These are phyloP conservation scores for Cutaneotrichosporon dermatis DNA, from an alignment of 1,284 basidiomycete species.

Conservation along the genomic window DNA sequence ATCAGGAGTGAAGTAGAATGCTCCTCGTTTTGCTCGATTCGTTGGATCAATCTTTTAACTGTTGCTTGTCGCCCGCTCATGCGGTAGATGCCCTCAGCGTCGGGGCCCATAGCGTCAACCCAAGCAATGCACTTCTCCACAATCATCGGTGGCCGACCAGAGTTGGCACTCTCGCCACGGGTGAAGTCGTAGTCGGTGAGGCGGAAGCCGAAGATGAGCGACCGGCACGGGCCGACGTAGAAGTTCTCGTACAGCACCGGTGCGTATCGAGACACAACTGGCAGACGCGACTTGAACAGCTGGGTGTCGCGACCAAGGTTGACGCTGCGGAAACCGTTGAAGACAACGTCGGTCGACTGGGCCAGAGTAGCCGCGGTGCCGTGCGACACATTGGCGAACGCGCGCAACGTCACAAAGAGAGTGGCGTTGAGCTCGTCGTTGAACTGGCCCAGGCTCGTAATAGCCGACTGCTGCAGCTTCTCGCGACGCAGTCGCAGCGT, in stretches of 20 bases:
- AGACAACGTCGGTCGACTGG: slow-evolving; percentile 47
- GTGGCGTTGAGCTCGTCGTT: slow-evolving; percentile 66
- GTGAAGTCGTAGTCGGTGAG: slow-evolving; percentile 88
- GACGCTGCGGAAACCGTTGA: slow-evolving; percentile 58
- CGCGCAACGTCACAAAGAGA: slow-evolving; percentile 62
- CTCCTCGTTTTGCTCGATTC: slow-evolving; percentile 83
- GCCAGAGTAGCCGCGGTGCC: slow-evolving; percentile 57
- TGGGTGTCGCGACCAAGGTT: slow-evolving; percentile 62
- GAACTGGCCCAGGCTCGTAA: slow-evolving; percentile 76
- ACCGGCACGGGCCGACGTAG: slow-evolving; percentile 67
- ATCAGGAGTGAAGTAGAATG: slow-evolving; percentile 68
- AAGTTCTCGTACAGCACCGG: slow-evolving; percentile 46
- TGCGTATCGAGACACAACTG: slow-evolving; percentile 4
- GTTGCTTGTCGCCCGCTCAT: slow-evolving; percentile 70
- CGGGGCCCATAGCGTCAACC: slow-evolving; percentile 70
- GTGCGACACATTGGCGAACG: slow-evolving; percentile 68
- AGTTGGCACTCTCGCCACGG: slow-evolving; percentile 64
- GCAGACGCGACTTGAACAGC: slow-evolving; percentile 15
- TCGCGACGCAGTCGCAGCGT: slow-evolving; percentile 76
- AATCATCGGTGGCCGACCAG: slow-evolving; percentile 65
- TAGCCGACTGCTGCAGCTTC: slow-evolving; percentile 77
- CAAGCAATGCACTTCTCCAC: slow-evolving; percentile 78
- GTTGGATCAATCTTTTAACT: slow-evolving; percentile 71
- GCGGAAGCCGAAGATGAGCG: slow-evolving; percentile 84
- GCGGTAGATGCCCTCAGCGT: slow-evolving; percentile 67